Conservation (phyloP, 2,329 filamentous ascomycete genomes). For the Trichoderma sp. region DNA sequence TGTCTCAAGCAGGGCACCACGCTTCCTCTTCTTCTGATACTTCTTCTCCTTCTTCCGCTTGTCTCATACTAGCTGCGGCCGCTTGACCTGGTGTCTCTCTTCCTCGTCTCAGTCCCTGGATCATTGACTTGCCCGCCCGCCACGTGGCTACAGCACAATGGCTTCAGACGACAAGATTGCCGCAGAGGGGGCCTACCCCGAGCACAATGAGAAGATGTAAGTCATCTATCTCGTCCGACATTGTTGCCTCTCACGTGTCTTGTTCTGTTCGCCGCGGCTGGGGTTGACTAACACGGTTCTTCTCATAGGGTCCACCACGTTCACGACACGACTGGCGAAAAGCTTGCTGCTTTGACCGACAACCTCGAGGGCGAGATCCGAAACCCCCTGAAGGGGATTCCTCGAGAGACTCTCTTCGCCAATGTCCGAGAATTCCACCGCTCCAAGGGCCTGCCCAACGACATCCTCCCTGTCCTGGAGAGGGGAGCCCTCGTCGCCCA, state of each 20-base stretch:
- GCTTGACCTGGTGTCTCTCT: neutral
- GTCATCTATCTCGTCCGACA: slow-evolving; percentile 7
- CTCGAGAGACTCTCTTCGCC: slow-evolving; percentile 53
- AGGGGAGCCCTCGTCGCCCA: slow-evolving; percentile 40
- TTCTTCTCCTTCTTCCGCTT: no score
- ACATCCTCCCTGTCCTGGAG: slow-evolving; percentile 45
- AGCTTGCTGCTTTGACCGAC: slow-evolving; percentile 25
- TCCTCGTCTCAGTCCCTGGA: slow-evolving; percentile 11
- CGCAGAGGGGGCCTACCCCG: slow-evolving; percentile 14
- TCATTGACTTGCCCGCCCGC: slow-evolving; percentile 5
- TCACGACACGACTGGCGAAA: slow-evolving; percentile 5
- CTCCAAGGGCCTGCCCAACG: slow-evolving; percentile 49
- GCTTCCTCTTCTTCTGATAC: slow-evolving; percentile 1
- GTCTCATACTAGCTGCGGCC: neutral
- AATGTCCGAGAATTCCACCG: slow-evolving; percentile 58
- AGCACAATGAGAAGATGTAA: slow-evolving; percentile 26
- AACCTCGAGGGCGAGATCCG: slow-evolving; percentile 39
- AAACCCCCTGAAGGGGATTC: slow-evolving; percentile 56
- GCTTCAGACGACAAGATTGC: slow-evolving; percentile 20
- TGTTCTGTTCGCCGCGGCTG: neutral
- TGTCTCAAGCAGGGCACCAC: slow-evolving; percentile 13
- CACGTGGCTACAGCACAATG: slow-evolving; percentile 21
- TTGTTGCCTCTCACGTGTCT: neutral
- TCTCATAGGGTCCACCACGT: slow-evolving; percentile 4
- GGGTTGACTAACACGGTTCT: neutral